Evolutionary conservation across 2,329 filamentous ascomycete genomes (phyloP).

Genomic region (Endocalyx cinctus): DNA sequence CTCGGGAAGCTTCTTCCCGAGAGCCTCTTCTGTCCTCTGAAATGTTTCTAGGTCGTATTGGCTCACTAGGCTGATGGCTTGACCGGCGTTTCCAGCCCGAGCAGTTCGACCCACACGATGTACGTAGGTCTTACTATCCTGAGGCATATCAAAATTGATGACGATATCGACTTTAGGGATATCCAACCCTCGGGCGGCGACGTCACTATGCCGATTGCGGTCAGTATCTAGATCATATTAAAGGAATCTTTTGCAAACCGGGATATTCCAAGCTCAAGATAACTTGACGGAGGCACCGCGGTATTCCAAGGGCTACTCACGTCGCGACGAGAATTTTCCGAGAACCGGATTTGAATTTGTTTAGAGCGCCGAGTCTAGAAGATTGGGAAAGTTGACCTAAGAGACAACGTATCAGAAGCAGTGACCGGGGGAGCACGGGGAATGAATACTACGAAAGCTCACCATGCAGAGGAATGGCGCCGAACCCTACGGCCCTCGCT

Average conservation of each 20-base stretch:
- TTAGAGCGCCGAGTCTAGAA: conserved; percentile 77
- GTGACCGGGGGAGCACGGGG: too few relatives aligned
- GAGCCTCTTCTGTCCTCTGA: conserved; percentile 73
- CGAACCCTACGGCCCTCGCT: conserved; percentile 78
- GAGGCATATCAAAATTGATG: conserved; percentile 56
- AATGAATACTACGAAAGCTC: conserved; percentile 2
- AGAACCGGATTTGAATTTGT: conserved; percentile 80
- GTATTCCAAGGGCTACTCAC: conserved; percentile 59
- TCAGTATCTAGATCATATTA: too few relatives aligned
- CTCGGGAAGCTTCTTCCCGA: conserved; percentile 71
- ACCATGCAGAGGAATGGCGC: conserved; percentile 84
- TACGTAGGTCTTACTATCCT: conserved; percentile 70
- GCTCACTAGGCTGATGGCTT: conserved; percentile 75
- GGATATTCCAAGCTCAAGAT: too few relatives aligned
- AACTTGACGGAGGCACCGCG: too few relatives aligned
- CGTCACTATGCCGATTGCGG: too few relatives aligned
- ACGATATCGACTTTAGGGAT: conserved; percentile 89
- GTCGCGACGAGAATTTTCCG: conserved; percentile 87
- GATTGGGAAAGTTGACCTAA: conserved; percentile 77
- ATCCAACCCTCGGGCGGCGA: conserved; percentile 76
- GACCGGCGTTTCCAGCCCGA: conserved; percentile 77
- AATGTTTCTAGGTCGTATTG: conserved; percentile 74
- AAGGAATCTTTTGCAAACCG: too few relatives aligned
- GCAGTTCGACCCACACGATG: conserved; percentile 87
- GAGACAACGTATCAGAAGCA: too few relatives aligned